phyloP scores from a whole-genome alignment of 768 basidiomycete genomes.

The Macrolepiota albuminosa region DNA sequence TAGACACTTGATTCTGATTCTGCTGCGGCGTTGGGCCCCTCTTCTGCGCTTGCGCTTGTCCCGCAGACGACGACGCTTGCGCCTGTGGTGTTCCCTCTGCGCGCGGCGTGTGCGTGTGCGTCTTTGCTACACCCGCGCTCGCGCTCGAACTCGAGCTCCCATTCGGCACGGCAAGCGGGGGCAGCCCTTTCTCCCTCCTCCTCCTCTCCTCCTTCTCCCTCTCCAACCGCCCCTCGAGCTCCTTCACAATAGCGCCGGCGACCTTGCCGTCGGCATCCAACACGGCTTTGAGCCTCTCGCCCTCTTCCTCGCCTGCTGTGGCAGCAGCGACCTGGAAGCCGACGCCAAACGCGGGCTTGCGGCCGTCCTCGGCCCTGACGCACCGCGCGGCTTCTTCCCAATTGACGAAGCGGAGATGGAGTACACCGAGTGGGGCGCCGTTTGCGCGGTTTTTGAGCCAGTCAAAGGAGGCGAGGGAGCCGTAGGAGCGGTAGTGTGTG shows the following conservation, averaged over 20 bases:
- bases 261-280: constrained; percentile 73
- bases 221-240: constrained; percentile 54
- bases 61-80: not conserved
- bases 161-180: not conserved
- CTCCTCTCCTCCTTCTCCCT: constrained; percentile 41
- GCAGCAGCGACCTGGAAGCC: not conserved
- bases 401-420: constrained; percentile 61
- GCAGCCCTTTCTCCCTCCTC: constrained; percentile 23
- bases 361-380: constrained; percentile 62
- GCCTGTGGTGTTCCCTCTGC: not conserved
- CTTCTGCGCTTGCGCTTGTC: not conserved
- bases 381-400: constrained; percentile 69
- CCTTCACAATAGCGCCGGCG: constrained; percentile 60
- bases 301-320: constrained; percentile 42
- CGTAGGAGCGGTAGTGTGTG: constrained; percentile 59
- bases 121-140: no score
- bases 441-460: constrained; percentile 73
- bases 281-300: constrained; percentile 66
- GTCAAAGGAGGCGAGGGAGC: constrained; percentile 62
- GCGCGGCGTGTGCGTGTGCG: constrained; percentile 1
- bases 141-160: not conserved
- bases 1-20: not conserved
- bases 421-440: constrained; percentile 81
- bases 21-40: not conserved
- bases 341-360: constrained; percentile 41